Conservation (phyloP, 2,329 filamentous ascomycete species). For the Cordyceps fumosorosea region DNA sequence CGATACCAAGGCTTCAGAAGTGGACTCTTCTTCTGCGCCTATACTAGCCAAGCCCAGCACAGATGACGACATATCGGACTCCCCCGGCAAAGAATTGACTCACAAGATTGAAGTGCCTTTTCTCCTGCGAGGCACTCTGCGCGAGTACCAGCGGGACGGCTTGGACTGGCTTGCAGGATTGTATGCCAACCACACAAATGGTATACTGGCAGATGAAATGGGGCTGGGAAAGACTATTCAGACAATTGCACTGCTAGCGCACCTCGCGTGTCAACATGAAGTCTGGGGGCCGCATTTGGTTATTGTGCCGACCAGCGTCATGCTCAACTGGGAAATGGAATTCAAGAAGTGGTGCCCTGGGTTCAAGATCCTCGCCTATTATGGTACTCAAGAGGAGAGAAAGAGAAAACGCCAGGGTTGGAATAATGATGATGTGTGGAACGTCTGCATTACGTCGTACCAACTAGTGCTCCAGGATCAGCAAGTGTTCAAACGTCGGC, state of each 20-base stretch:
- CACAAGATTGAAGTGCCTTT: conserved; percentile 71
- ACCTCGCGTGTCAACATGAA: conserved; percentile 82
- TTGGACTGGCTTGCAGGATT: conserved; percentile 93
- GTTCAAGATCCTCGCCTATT: conserved; percentile 97
- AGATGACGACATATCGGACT: conserved; percentile 26
- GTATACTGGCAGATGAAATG: conserved; percentile 97
- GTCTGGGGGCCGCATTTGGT: conserved; percentile 96
- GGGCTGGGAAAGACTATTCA: conserved; percentile 97
- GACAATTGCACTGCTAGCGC: conserved; percentile 87
- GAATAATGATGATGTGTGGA: conserved; percentile 90
- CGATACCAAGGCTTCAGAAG: conserved; percentile 45
- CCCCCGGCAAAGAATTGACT: conserved; percentile 24
- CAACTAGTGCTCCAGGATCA: conserved; percentile 93
- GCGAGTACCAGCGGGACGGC: conserved; percentile 96
- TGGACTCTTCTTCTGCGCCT: conserved; percentile 32
- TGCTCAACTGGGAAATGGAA: conserved; percentile 99
- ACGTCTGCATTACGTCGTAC: conserved; percentile 96
- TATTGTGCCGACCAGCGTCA: conserved; percentile 94
- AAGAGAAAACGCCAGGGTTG: conserved; percentile 87
- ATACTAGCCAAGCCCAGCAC: conserved; percentile 28
- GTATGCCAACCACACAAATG: conserved; percentile 88
- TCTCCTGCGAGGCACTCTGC: conserved; percentile 77
- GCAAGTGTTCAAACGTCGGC: conserved; percentile 82
- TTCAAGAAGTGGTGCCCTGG: conserved; percentile 99
- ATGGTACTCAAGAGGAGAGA: conserved; percentile 87